Conservation (phyloP, 164 flowering plant species). For the Cinnamomum chago region DNA sequence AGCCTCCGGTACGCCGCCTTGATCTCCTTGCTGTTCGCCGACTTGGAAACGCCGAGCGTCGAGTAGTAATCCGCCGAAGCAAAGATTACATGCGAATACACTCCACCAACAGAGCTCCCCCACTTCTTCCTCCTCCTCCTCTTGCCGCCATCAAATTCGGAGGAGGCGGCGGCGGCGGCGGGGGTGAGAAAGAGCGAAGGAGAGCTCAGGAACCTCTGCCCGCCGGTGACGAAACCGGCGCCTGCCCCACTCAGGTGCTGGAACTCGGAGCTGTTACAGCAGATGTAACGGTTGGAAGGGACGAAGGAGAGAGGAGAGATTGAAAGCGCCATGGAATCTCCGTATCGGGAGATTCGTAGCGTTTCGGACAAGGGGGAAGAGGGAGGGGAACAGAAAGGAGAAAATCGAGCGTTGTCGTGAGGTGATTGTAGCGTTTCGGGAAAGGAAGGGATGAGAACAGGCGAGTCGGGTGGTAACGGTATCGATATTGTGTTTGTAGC, state of each 20-base stretch:
- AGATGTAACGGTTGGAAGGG: constrained; percentile 2
- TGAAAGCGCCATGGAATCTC: constrained; percentile 7
- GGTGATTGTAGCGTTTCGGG: no score
- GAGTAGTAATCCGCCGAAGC: constrained; percentile 85
- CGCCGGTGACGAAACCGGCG: constrained; percentile 34
- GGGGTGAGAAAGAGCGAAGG: constrained; percentile 18
- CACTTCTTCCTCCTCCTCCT: constrained; percentile 9
- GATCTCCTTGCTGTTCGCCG: constrained; percentile 75
- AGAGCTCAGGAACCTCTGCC: constrained; percentile 19
- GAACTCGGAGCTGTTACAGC: constrained; percentile 15
- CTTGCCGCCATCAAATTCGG: background rate
- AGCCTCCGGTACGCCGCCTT: constrained; percentile 86
- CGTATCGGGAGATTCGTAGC: no score
- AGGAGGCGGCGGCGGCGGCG: background rate
- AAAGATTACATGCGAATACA: constrained; percentile 20
- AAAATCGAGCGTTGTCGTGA: no score
- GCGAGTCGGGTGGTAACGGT: no score
- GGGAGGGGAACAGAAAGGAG: background rate
- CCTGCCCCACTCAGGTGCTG: background rate
- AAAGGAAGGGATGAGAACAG: no score
- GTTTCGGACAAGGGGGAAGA: background rate
- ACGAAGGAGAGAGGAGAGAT: constrained; percentile 13
- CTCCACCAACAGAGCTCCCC: background rate
- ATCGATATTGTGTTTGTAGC: no score
- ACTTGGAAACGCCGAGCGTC: constrained; percentile 79